Percentiles rank a stretch among this genome's conserved stretches.
These are phyloP conservation scores for Serendipita vermifera DNA, from an alignment of 768 basidiomycete genomes.

Conservation along the genomic window DNA sequence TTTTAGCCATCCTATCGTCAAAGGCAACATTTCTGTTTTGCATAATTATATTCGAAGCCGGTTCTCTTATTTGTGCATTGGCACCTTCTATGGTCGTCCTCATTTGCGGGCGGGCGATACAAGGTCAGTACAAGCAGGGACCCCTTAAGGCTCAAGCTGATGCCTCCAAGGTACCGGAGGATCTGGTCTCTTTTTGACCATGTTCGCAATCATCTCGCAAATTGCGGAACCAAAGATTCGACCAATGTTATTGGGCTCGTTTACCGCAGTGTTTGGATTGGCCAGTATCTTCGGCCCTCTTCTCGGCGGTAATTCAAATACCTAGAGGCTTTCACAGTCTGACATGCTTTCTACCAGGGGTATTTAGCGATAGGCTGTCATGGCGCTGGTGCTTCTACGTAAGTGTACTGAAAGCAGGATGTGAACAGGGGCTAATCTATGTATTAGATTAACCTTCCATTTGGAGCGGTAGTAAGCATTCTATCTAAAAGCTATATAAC, in stretches of 20 bases:
- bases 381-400: constrained; percentile 25
- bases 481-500: no score
- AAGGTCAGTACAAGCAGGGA: constrained; percentile 25
- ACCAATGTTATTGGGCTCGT: constrained; percentile 8
- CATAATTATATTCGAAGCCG: constrained; percentile 24
- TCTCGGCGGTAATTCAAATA: neutral
- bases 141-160: constrained; percentile 17
- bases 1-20: neutral
- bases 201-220: constrained; percentile 11
- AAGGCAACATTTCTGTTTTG: constrained; percentile 2
- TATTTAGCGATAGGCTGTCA: constrained; percentile 25
- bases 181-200: neutral
- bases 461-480: constrained; percentile 1
- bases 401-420: neutral
- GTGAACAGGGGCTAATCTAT: neutral
- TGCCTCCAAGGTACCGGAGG: neutral
- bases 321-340: neutral
- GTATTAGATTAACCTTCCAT: constrained; percentile 7
- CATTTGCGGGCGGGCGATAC: constrained; percentile 25
- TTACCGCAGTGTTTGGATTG: constrained; percentile 20
- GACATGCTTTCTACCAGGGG: constrained; percentile 22
- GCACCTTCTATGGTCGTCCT: constrained; percentile 22
- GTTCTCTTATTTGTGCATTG: constrained; percentile 24
- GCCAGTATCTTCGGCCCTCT: neutral
- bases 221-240: constrained; percentile 7